Evolutionary conservation across 805 yeast genomes (phyloP).

Genomic region (Metschnikowia arizonensis): DNA sequence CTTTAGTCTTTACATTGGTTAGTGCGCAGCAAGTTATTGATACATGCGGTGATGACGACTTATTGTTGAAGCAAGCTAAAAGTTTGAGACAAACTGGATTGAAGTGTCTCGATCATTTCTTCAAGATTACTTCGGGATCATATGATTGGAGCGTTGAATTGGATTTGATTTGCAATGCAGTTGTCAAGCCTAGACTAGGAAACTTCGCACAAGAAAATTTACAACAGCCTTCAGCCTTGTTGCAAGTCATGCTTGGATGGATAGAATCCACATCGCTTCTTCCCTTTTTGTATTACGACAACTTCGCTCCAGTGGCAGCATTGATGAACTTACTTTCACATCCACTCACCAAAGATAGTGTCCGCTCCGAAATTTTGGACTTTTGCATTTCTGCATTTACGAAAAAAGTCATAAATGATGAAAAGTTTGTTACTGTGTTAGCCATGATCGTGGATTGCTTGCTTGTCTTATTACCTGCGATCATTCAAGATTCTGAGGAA

Average conservation of each 20-base stretch:
- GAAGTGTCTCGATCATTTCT: slow-evolving; percentile 56
- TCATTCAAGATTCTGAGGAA: slow-evolving; percentile 40
- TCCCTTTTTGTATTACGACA: slow-evolving; percentile 52
- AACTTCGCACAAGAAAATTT: slow-evolving; percentile 72
- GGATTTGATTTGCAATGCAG: slow-evolving; percentile 45
- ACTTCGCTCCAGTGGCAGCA: slow-evolving; percentile 51
- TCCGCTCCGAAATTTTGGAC: slow-evolving; percentile 50
- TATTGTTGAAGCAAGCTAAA: slow-evolving; percentile 45
- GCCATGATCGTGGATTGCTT: slow-evolving; percentile 57
- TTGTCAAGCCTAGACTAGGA: slow-evolving; percentile 62
- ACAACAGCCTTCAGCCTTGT: slow-evolving; percentile 76
- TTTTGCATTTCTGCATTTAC: slow-evolving; percentile 48
- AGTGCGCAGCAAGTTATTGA: slow-evolving; percentile 46
- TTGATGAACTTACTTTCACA: slow-evolving; percentile 52
- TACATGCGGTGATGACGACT: slow-evolving; percentile 12
- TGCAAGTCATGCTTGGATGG: slow-evolving; percentile 64
- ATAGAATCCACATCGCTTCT: slow-evolving; percentile 38
- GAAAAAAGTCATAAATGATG: slow-evolving; percentile 35
- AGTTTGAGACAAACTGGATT: slow-evolving; percentile 63
- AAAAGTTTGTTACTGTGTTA: slow-evolving; percentile 43
- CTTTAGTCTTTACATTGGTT: slow-evolving; percentile 53
- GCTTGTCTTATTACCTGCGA: slow-evolving; percentile 46
- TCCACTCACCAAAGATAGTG: slow-evolving; percentile 62
- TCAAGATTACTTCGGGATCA: slow-evolving; percentile 47
- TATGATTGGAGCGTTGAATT: slow-evolving; percentile 53